Evolutionary conservation across 164 flowering plant genomes (phyloP).

Genomic region (Stephania cephalantha): DNA sequence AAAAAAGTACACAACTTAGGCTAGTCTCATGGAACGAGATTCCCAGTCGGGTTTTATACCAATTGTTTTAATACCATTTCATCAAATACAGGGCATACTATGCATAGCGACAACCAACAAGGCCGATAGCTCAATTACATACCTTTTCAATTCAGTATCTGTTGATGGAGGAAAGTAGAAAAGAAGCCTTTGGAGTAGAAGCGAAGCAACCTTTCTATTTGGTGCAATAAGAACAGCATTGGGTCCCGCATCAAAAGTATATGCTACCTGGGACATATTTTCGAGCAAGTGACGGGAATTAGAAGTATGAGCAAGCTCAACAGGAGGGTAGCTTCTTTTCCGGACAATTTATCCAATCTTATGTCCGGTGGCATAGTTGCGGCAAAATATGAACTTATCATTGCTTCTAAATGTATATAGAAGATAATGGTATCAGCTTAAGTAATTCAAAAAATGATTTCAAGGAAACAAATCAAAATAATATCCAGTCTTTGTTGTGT

Average conservation of each 20-base stretch:
- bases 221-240: conserved; percentile 78
- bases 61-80: background rate
- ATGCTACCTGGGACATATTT: conserved; percentile 68
- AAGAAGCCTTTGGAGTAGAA: conserved; percentile 54
- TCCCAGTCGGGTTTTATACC: background rate
- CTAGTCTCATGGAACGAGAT: background rate
- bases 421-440: background rate
- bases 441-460: background rate
- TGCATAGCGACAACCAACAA: background rate
- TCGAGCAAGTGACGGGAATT: background rate
- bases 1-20: background rate
- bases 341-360: background rate
- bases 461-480: background rate
- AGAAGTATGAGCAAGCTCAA: background rate
- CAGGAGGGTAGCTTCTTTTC: background rate
- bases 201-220: conserved; percentile 51
- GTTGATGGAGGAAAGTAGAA: conserved; percentile 55
- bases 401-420: background rate
- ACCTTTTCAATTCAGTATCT: conserved; percentile 45
- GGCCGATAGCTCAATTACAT: background rate
- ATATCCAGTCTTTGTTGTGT: background rate
- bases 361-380: background rate
- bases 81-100: background rate
- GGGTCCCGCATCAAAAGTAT: conserved; percentile 99
- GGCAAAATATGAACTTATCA: background rate